Evolutionary conservation across 1,139 yeast species (phyloP).

Genomic region (Blastobotrys capitulatus): DNA sequence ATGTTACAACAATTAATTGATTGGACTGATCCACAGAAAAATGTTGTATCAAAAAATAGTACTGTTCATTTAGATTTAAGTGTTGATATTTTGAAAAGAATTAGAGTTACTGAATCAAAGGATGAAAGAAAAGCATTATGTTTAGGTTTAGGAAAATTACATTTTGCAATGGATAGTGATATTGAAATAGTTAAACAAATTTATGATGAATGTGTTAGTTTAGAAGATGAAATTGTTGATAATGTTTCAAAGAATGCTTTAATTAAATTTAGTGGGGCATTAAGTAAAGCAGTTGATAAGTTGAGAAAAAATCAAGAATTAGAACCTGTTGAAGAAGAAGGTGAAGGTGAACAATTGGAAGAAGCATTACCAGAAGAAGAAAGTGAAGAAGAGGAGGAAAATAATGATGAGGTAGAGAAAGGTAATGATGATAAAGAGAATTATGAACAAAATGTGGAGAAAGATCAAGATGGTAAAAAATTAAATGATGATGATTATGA

Average conservation of each 20-base stretch:
- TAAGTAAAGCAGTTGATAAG: conserved; percentile 12
- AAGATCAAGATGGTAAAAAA: conserved; percentile 1
- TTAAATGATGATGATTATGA: background rate
- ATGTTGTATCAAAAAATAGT: conserved; percentile 44
- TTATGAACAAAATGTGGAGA: background rate
- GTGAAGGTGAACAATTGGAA: background rate
- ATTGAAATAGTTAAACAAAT: conserved; percentile 17
- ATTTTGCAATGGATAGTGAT: conserved; percentile 29
- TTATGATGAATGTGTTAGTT: conserved; percentile 28
- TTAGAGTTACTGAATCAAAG: conserved; percentile 42
- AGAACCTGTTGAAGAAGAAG: background rate
- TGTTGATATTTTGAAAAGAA: conserved; percentile 46
- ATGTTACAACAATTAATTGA: conserved; percentile 70
- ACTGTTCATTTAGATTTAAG: conserved; percentile 56
- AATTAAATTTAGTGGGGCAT: conserved; percentile 8
- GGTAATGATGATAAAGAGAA: background rate
- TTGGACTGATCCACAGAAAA: conserved; percentile 80
- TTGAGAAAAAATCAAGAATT: background rate
- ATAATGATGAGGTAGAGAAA: background rate
- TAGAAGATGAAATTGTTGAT: conserved; percentile 22
- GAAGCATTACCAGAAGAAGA: background rate
- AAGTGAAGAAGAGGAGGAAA: background rate
- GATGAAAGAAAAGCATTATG: conserved; percentile 53
- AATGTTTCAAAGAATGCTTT: conserved; percentile 15
- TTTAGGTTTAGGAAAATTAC: conserved; percentile 47